These are phyloP conservation scores for Penicillium macrosclerotiorum DNA, from an alignment of 495 filamentous ascomycete genomes.

Conservation along the genomic window DNA sequence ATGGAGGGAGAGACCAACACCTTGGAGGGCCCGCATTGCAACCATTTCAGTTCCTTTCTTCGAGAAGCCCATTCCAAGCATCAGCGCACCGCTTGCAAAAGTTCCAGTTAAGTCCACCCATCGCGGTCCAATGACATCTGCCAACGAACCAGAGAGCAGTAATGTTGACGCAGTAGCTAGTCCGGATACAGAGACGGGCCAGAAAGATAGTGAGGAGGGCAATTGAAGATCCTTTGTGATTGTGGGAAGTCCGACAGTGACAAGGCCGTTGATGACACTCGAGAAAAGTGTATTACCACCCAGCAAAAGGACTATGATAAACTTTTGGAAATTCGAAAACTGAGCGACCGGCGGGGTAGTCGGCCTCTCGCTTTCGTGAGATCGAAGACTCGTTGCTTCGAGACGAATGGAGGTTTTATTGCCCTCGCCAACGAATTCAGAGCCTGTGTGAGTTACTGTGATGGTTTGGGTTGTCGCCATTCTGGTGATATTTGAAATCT, in stretches of 20 bases:
- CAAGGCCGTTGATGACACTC: conserved; percentile 16
- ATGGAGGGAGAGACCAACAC: conserved; percentile 43
- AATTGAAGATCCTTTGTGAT: conserved; percentile 48
- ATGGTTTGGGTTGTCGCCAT: not conserved
- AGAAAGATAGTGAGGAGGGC: conserved; percentile 37
- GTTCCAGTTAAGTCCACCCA: conserved; percentile 1
- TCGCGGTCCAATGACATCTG: conserved; percentile 47
- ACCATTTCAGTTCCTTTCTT: conserved; percentile 44
- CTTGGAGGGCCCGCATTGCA: conserved; percentile 46
- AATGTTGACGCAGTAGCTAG: conserved; percentile 45
- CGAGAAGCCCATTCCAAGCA: conserved; percentile 45
- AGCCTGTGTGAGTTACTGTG: conserved; percentile 3
- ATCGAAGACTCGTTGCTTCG: not conserved
- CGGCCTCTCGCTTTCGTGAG: not conserved
- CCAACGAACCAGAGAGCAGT: conserved; percentile 47
- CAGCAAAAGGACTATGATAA: conserved; percentile 1
- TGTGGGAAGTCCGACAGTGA: conserved; percentile 48
- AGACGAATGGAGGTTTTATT: not conserved
- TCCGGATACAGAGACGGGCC: conserved; percentile 35
- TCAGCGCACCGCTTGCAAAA: conserved; percentile 30
- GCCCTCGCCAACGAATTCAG: not conserved
- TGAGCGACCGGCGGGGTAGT: not conserved
- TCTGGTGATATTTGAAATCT: not conserved
- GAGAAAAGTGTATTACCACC: conserved; percentile 1
- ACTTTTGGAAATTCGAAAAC: not conserved